Evolutionary conservation across 2,329 filamentous ascomycete species (phyloP), one percentile per base, ranked within the genome.

Genomic region (Colletotrichum sp.): DNA sequence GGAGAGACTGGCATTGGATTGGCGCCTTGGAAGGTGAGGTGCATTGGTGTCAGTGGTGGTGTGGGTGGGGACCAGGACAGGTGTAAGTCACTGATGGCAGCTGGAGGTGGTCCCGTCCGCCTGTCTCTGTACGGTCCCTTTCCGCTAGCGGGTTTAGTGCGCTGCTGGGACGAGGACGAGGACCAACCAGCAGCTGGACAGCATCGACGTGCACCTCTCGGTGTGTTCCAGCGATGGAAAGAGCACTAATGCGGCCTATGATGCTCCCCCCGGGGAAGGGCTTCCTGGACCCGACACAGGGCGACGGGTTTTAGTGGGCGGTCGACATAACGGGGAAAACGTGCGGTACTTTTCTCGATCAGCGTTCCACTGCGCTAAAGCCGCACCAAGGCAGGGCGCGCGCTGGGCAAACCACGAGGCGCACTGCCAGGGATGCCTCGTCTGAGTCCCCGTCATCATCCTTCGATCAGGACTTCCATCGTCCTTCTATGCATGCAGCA

Each of bases 361-460:
- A 26, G 59, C 10, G 18, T n/a, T 34, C 44, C 36, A 34, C 39
- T 36, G 30, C 13, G 21, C 32, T 63, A 26, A 39, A 44, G 34
- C 62, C 30, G 18, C 36, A 59, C 39, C 16, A 49, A 64, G 32
- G 59, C 57, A 68, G 73, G 73, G 73, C 69, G 73, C 24, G 15
- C 63, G 57, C 32, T 72, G 63, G 73, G 73, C 73, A 76, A 64
- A 63, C 70, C 59, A 71, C 59, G 59, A 76, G 73, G 73, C 73
- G 64, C 69, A 76, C 73, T 65, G 26, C 55, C 69, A 10, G 36
- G 64, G 64, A 65, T 64, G 63, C 70, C 70, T 76, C 64, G 63
- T 73, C 64, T 3, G 9, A 24, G 34, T 21, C 34, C 28, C 34
- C 4, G 34, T 65, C 34, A 34, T 26, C 30, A 15, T 32, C 67